These are phyloP conservation scores for Candida coquimbonensis DNA, from an alignment of 805 yeast genomes.

Conservation along the genomic window DNA sequence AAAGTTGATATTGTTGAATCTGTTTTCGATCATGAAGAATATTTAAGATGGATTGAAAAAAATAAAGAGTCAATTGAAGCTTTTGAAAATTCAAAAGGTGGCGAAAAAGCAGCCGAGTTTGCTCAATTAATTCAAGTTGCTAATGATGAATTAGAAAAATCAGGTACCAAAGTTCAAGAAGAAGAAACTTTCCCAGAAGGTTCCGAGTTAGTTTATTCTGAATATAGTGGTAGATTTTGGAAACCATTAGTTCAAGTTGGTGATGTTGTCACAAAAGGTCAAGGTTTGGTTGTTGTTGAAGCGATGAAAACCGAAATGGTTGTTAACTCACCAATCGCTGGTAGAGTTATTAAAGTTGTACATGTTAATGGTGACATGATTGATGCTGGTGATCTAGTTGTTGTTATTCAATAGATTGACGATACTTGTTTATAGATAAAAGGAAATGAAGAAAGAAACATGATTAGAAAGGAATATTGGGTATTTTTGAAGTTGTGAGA, in stretches of 20 bases:
- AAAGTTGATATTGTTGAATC: conserved; percentile 67
- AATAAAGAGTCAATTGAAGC: conserved; percentile 66
- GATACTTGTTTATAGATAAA: background rate
- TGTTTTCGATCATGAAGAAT: conserved; percentile 76
- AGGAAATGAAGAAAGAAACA: background rate
- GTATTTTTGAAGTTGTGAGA: background rate
- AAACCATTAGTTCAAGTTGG: conserved; percentile 79
- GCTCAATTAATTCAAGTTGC: conserved; percentile 75
- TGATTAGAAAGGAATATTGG: background rate
- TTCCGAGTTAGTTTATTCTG: conserved; percentile 84
- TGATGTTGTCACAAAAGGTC: conserved; percentile 64
- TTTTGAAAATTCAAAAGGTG: conserved; percentile 61
- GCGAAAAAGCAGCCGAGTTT: conserved; percentile 81
- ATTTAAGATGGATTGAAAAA: conserved; percentile 69
- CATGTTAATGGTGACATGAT: conserved; percentile 93
- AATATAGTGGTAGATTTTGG: conserved; percentile 97
- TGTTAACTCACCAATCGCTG: conserved; percentile 62
- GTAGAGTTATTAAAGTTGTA: conserved; percentile 64
- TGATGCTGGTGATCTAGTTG: conserved; percentile 93
- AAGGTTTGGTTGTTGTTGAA: conserved; percentile 82
- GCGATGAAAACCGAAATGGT: conserved; percentile 99
- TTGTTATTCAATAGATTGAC: conserved; percentile 48
- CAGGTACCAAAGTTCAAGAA: conserved; percentile 36
- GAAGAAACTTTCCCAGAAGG: conserved; percentile 63
- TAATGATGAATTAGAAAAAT: conserved; percentile 60